Base-by-base conservation (phyloP, 495 filamentous ascomycete species). In the Trichoderma reesei region DNA sequence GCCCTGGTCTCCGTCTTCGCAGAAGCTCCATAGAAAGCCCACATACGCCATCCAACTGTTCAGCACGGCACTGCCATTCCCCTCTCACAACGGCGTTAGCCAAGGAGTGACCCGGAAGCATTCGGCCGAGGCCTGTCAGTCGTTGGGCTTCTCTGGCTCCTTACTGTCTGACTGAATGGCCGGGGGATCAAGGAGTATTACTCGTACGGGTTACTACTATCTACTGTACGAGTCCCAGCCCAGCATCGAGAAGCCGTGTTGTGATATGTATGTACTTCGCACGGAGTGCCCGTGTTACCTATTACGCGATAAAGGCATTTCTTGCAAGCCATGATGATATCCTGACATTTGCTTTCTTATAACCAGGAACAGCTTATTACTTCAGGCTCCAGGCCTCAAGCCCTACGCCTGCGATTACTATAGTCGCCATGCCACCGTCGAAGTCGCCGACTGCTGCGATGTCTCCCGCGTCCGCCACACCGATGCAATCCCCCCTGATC, bases 391-490 rank as follows among this genome's bases (percentile, higher is more conserved):
- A 82, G 36, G 74, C 66, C 66, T 82, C 81, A 48, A 82, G 64
- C 4, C 80, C 80, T 61, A 82, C 76, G 0, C 81, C 80, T 3
- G 72, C 80, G 16, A 82, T 71, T n/a, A 82, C 56, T 1, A 46
- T 48, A 20, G 26, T 39, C 13, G 51, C 42, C 16, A 3, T 4
- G 11, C 42, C 60, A 8, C 31, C 46, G 11, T 61, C 61, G 8
- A 34, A 3, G 33, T 62, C 38, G 72, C 59, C n/a, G 71, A 62
- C 36, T 9, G 51, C 31, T 34, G 68, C 71, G 41, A 76, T 51
- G 16, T 67, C 72, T 38, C 70, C 72, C 7, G 78, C 70, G 48
- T 92, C 89, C 31, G 89, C 88, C 33, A 91, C 83, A 26, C 82
- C 72, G 65, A 85, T 88, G 63, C 83, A 87, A 46, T 72, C 71